Base-by-base conservation (phyloP, 495 filamentous ascomycete species). In the Cercophora scortea region DNA sequence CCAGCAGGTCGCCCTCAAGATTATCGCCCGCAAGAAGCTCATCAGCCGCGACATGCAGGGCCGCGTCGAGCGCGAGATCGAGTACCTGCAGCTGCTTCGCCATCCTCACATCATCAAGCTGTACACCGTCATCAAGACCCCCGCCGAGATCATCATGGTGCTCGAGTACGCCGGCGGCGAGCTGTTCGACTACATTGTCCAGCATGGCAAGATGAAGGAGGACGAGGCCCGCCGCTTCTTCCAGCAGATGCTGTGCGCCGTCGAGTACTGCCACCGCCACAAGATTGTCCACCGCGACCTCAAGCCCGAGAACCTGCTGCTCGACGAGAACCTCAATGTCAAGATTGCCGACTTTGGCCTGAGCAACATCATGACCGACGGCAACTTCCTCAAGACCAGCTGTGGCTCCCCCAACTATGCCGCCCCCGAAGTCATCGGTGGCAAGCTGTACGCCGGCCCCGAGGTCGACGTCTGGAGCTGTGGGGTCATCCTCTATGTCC, bases 391-490 rank as follows among this genome's bases (percentile, higher is more conserved):
- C 59, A 96, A 96, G 72, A 98, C 93, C 0, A 96, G 90, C 71
- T 98, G 93, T 66, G 93, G 93, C 49, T 96, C 90, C 59, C 93
- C 93, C 15, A 98, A 98, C 67, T 98, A 98, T 67, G 93, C 93
- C 16, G 93, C 93, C 5, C 93, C 93, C 3, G 93, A 98, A 67
- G 93, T 98, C 55, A 98, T 98, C 60, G 90, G 88, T 42, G 93
- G 93, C 12, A 98, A 97, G 76, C 77, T 98, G 49, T 98, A 98
- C 62, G 93, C 93, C 25, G 93, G 93, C 2, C 93, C 94, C 3
- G 93, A 98, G 68, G 93, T 98, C 42, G 93, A 98, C 67, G 94
- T 98, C 8, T 98, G 93, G 93, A 97, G 93, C 70, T 97, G 92
- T 63, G 93, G 93, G 61, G 94, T 98, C 58, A 98, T 98, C 58